Conservation (phyloP, 2,329 filamentous ascomycete genomes). For the Xylariaceae sp. region DNA sequence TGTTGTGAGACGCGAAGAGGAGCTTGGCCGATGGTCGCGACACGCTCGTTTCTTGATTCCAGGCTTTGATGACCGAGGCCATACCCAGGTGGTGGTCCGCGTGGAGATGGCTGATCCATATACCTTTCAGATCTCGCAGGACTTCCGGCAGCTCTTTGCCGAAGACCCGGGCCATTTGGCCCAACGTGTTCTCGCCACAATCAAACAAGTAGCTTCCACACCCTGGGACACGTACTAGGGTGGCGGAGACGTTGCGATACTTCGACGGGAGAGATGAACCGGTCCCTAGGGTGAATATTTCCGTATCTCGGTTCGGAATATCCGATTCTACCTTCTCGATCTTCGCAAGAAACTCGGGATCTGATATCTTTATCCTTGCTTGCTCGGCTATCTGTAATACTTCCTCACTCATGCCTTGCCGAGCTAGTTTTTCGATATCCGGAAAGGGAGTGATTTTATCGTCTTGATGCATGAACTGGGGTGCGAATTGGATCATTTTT, state of each 20-base stretch:
- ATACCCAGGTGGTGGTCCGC: slow-evolving; percentile 94
- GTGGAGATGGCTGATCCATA: slow-evolving; percentile 95
- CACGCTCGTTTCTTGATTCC: slow-evolving; percentile 62
- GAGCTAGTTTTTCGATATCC: slow-evolving; percentile 46
- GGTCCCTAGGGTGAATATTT: slow-evolving; percentile 86
- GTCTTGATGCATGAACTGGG: slow-evolving; percentile 49
- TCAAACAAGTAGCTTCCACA: slow-evolving; percentile 90
- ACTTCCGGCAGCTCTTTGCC: slow-evolving; percentile 68
- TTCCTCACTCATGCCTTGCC: slow-evolving; percentile 41
- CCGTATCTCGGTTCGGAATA: slow-evolving; percentile 73
- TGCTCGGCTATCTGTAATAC: slow-evolving; percentile 57
- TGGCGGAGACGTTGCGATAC: slow-evolving; percentile 92
- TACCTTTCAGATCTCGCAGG: slow-evolving; percentile 74
- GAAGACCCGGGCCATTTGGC: slow-evolving; percentile 79
- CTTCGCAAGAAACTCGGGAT: slow-evolving; percentile 35
- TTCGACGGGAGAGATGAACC: slow-evolving; percentile 89
- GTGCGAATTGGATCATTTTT: slow-evolving; percentile 50
- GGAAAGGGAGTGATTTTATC: slow-evolving; percentile 53
- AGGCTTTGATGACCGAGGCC: slow-evolving; percentile 77
- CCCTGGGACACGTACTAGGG: slow-evolving; percentile 80
- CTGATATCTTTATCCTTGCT: slow-evolving; percentile 41
- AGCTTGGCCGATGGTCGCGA: slow-evolving; percentile 48
- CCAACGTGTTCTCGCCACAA: slow-evolving; percentile 88
- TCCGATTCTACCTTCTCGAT: slow-evolving; percentile 57
- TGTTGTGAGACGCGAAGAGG: slow-evolving; percentile 67